Percentiles rank a stretch among this genome's conserved stretches.
These are phyloP conservation scores for Yarrowia keelungensis DNA, from an alignment of 805 yeast species.

Conservation along the genomic window DNA sequence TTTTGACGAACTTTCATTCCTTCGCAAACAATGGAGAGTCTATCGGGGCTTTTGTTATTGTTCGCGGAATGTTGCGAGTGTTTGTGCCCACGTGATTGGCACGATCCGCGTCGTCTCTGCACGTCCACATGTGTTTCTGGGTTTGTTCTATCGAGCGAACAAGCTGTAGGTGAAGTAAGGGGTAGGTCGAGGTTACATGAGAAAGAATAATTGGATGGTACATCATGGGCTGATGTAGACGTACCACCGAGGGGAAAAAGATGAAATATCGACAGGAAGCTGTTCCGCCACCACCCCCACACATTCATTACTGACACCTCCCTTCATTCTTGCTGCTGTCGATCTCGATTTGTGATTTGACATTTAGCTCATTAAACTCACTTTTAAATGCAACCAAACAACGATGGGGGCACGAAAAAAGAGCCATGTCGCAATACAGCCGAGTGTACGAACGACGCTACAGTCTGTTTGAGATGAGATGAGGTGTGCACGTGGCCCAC, in stretches of 20 bases:
- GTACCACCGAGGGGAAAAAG: too few relatives aligned
- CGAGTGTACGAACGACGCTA: neutral
- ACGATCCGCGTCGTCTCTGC: conserved; percentile 34
- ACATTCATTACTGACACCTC: neutral
- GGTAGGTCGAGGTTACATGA: too few relatives aligned
- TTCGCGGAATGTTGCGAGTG: neutral
- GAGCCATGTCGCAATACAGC: neutral
- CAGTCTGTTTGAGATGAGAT: too few relatives aligned
- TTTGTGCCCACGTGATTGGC: conserved; percentile 27
- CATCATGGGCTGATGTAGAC: too few relatives aligned
- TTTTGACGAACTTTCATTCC: neutral
- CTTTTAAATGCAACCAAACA: conserved; percentile 7
- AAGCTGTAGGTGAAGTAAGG: neutral
- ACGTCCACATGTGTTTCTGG: conserved; percentile 16
- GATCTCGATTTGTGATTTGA: conserved; percentile 3
- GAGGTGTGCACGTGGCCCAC: too few relatives aligned
- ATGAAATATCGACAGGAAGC: too few relatives aligned
- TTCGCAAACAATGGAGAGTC: conserved; percentile 24
- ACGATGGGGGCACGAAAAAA: neutral
- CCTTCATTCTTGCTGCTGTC: conserved; percentile 25
- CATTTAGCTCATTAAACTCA: conserved; percentile 23
- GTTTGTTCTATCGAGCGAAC: conserved; percentile 4
- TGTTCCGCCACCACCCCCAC: too few relatives aligned
- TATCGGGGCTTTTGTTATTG: conserved; percentile 22
- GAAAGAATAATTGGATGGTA: too few relatives aligned